These are phyloP conservation scores for Fomitopsis palustris DNA, from an alignment of 1,284 basidiomycete species.

Conservation along the genomic window DNA sequence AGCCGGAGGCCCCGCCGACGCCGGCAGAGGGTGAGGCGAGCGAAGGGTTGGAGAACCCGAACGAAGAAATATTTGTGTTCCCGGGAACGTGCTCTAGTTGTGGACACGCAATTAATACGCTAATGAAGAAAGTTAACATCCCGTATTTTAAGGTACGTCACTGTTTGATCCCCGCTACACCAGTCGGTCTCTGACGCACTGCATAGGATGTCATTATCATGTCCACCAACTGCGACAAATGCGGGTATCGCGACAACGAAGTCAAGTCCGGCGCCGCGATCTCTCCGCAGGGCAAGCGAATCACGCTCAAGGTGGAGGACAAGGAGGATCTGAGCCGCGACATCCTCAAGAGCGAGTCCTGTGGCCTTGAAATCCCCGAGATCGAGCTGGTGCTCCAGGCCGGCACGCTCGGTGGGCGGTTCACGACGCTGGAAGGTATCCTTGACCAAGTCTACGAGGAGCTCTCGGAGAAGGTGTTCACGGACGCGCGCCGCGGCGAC, in stretches of 20 bases:
- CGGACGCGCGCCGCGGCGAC: conserved; percentile 52
- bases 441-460: conserved; percentile 53
- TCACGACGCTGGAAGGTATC: conserved; percentile 78
- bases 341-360: conserved; percentile 94
- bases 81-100: conserved; percentile 89
- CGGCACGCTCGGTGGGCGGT: conserved; percentile 78
- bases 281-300: conserved; percentile 80
- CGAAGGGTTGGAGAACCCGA: conserved; percentile 31
- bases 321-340: conserved; percentile 92
- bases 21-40: conserved; percentile 10
- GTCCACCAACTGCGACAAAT: conserved; percentile 95
- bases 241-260: conserved; percentile 97
- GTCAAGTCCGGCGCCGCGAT: conserved; percentile 94
- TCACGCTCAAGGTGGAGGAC: conserved; percentile 90
- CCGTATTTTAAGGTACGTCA: conserved; percentile 92
- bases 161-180: neutral
- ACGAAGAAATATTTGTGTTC: conserved; percentile 92
- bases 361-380: conserved; percentile 89
- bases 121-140: conserved; percentile 96
- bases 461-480: conserved; percentile 73
- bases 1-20: conserved; percentile 31
- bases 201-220: conserved; percentile 92
- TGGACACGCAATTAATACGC: conserved; percentile 78
- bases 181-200: neutral
- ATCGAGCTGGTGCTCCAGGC: conserved; percentile 91